Base-by-base conservation (phyloP, 257 asterid species). In the Eustoma russellianum region DNA sequence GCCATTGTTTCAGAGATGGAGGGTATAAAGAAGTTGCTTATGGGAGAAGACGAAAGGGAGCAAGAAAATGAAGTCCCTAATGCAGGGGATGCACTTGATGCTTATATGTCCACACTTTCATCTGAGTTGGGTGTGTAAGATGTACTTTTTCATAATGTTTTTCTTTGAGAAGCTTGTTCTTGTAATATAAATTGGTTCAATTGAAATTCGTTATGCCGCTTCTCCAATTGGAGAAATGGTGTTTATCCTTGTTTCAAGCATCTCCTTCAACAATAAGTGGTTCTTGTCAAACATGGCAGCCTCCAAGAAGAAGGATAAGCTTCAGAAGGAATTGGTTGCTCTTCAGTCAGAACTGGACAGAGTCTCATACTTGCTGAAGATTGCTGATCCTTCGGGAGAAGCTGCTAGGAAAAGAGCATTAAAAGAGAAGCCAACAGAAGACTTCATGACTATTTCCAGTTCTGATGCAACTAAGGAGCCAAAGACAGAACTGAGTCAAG, bases 311-410 rank as follows among this genome's bases (percentile, higher is more conserved):
- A 79, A 76, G 75, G 93, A 74, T 48, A 66, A 78, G 76, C 57
- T 80, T 66, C 68, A 55, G 16, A 85, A 79, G 64, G 93, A 80
- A 61, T 50, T 85, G 62, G 72, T 82, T 41, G 49, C 68, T 56
- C 93, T 92, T 51, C 82, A 85, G 61, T 77, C 88, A 5, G 93
- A 92, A 78, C 65, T 88, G 77, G 93, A 88, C 66, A 82, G 91
- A 74, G 79, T 88, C 57, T 73, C 79, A 7, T 87, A 80, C 83
- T 85, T 92, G 85, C 79, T 92, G 71, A 85, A 62, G 74, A 76
- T 92, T 61, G 98, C 98, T 33, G 98, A 92, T 74, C 98, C 98
- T 12, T 53, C 78, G 0, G 98, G 94, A 66, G 98, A 80, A 77
- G 97, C 95, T 54, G 82, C 83, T 40, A 74, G 56, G 69, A 80